These are phyloP conservation scores for Penicillium sp. DNA, from an alignment of 2,329 filamentous ascomycete genomes.

Conservation along the genomic window DNA sequence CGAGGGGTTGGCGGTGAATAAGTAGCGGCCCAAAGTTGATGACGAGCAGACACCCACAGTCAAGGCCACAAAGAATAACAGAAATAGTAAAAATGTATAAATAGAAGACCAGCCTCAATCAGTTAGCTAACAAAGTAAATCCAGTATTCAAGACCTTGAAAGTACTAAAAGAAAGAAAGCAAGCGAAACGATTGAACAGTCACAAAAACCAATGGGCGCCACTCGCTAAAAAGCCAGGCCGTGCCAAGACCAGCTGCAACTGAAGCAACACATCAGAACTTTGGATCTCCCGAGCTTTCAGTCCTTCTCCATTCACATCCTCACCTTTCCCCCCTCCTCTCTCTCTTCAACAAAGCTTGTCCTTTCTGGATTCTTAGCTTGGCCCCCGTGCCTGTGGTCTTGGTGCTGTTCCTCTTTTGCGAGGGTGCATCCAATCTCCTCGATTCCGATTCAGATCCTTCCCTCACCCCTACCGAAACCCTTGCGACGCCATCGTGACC, in stretches of 20 bases:
- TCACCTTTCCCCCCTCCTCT: slow-evolving; percentile 16
- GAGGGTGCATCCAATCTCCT: slow-evolving; percentile 36
- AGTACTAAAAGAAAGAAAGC: neutral
- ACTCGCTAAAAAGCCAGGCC: slow-evolving; percentile 32
- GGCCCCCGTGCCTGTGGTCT: slow-evolving; percentile 34
- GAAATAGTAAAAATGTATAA: neutral
- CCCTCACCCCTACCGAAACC: slow-evolving; percentile 23
- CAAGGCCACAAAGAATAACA: neutral
- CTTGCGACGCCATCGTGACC: slow-evolving; percentile 24
- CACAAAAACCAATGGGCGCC: slow-evolving; percentile 22
- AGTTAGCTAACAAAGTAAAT: neutral
- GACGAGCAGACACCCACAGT: slow-evolving; percentile 20
- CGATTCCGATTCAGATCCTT: slow-evolving; percentile 23
- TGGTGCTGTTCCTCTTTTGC: slow-evolving; percentile 36
- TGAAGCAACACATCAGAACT: slow-evolving; percentile 27
- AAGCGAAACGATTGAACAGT: neutral
- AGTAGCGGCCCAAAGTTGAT: slow-evolving; percentile 18
- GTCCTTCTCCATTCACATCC: slow-evolving; percentile 24
- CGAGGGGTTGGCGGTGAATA: slow-evolving; percentile 26
- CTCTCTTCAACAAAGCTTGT: slow-evolving; percentile 16
- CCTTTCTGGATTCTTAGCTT: slow-evolving; percentile 20
- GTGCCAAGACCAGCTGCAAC: slow-evolving; percentile 24
- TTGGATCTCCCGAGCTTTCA: slow-evolving; percentile 20
- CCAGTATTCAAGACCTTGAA: neutral
- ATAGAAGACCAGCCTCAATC: neutral